A percentile compares a stretch with the other conserved stretches of the same genome.
Evolutionary conservation across 1,284 basidiomycete species (phyloP).

Genomic region (Fomitopsis pinicola): DNA sequence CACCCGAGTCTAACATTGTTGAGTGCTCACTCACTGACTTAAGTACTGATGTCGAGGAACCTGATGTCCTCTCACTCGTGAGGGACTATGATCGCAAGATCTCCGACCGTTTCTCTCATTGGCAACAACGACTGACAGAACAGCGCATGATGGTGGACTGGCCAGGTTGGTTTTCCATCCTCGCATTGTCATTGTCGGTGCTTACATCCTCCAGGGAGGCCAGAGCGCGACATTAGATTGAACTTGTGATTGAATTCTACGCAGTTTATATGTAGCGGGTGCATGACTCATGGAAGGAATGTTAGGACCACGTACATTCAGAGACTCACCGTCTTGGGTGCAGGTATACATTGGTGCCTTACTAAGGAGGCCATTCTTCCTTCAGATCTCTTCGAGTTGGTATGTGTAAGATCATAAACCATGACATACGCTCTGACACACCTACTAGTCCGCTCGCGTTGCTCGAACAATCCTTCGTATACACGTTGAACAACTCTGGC

Average conservation of each 20-base stretch:
- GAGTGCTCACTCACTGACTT: background rate
- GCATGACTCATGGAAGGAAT: background rate
- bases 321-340: conserved; percentile 47
- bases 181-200: too few relatives aligned
- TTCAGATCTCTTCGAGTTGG: conserved; percentile 35
- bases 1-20: too few relatives aligned
- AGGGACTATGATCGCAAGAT: background rate
- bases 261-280: background rate
- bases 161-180: background rate
- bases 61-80: background rate
- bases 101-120: background rate
- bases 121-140: background rate
- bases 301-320: conserved; percentile 47
- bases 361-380: conserved; percentile 36
- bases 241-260: background rate
- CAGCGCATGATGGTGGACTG: background rate
- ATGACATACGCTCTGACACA: background rate
- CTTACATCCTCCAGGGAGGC: background rate
- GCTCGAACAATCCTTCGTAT: conserved; percentile 46
- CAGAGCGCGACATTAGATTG: background rate
- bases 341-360: conserved; percentile 43
- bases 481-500: conserved; percentile 41
- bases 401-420: background rate
- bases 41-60: background rate
- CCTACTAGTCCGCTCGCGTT: conserved; percentile 36